Conservation (phyloP, 352 stramenopile genomes). For the Blastocystis hominis region DNA sequence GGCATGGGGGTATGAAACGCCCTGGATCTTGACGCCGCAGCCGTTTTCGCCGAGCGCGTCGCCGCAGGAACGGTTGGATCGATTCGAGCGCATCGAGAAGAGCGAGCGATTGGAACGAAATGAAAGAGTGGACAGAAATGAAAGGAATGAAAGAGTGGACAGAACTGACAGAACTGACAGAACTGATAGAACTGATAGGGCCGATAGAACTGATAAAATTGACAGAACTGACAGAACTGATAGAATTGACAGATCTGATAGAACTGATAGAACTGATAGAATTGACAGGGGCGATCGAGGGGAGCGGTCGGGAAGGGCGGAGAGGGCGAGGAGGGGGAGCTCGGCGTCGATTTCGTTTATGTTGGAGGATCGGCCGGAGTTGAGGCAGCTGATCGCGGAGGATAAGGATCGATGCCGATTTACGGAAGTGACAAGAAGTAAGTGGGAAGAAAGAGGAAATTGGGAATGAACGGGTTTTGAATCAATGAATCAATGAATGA, state of each 20-base stretch:
- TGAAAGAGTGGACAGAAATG: too few relatives aligned
- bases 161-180: not conserved
- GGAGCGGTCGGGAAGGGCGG: not conserved
- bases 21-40: too few relatives aligned
- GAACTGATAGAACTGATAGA: not conserved
- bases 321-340: not conserved
- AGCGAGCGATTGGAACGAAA: too few relatives aligned
- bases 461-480: not conserved
- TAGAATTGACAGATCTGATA: not conserved
- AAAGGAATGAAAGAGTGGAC: too few relatives aligned
- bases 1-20: too few relatives aligned
- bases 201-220: not conserved
- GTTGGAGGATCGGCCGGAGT: not conserved
- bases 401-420: constrained; percentile 41
- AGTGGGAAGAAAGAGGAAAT: not conserved
- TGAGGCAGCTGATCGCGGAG: not conserved
- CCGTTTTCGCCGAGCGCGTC: too few relatives aligned
- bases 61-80: too few relatives aligned
- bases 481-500: too few relatives aligned
- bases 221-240: too few relatives aligned
- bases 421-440: constrained; percentile 26
- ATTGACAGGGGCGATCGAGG: not conserved
- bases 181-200: not conserved
- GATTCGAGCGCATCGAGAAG: too few relatives aligned
- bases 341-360: not conserved